phyloP scores from a whole-genome alignment of 768 basidiomycete genomes.

The Termitomyces eurrhizus region DNA sequence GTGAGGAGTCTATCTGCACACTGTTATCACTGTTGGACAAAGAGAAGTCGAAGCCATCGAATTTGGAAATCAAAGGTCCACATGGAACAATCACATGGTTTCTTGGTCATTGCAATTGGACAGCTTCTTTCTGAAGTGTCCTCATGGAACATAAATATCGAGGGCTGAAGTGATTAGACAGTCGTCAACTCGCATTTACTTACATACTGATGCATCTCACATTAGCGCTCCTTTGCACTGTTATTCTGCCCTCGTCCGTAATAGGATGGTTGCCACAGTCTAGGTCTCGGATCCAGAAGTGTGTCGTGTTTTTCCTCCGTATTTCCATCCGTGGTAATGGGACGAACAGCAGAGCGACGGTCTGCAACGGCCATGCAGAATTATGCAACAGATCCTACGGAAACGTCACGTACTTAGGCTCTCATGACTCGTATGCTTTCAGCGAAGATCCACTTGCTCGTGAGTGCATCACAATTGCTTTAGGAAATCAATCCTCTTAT shows the following conservation, averaged over 20 bases:
- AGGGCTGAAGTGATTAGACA: background rate
- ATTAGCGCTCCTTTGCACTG: background rate
- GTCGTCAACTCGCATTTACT: no score
- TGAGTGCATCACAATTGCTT: constrained; percentile 20
- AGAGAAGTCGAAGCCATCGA: no score
- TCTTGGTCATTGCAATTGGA: no score
- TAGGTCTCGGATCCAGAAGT: background rate
- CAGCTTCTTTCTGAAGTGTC: no score
- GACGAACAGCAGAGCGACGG: constrained; percentile 28
- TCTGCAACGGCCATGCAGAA: constrained; percentile 66
- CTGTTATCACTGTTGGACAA: no score
- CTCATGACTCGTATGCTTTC: constrained; percentile 56
- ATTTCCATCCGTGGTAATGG: background rate
- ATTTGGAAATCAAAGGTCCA: no score
- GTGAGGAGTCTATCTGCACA: no score
- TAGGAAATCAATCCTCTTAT: background rate
- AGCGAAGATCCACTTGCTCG: constrained; percentile 42
- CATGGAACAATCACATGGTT: no score
- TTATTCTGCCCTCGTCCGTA: background rate
- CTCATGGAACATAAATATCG: background rate
- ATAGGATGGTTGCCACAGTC: background rate
- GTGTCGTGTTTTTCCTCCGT: no score
- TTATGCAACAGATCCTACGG: constrained; percentile 56
- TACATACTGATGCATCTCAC: background rate
- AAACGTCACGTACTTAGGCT: constrained; percentile 44